A percentile compares a stretch with the other conserved stretches of the same genome.
Evolutionary conservation across 306 rosid genomes (phyloP).

Genomic region (Styphnolobium japonicum): DNA sequence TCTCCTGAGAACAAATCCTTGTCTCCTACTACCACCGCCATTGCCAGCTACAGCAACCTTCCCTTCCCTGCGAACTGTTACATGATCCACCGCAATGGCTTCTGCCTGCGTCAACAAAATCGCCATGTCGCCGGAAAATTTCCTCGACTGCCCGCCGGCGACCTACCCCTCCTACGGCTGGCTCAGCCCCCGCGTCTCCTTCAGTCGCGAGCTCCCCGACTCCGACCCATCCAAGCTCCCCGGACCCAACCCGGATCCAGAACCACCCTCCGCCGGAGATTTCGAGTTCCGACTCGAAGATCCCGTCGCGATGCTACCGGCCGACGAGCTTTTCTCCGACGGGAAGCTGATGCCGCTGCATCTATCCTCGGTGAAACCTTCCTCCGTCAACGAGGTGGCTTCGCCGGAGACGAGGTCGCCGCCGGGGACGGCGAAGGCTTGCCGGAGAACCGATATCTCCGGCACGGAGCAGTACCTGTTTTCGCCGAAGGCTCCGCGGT

Average conservation of each 20-base stretch:
- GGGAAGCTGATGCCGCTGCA: conserved; percentile 89
- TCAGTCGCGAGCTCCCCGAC: conserved; percentile 40
- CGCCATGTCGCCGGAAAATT: conserved; percentile 64
- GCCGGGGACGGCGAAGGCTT: conserved; percentile 30
- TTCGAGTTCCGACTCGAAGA: conserved; percentile 88
- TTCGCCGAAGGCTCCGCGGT: conserved; percentile 97
- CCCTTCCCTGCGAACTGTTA: no score
- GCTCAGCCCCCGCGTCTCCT: conserved; percentile 59
- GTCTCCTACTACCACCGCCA: no score
- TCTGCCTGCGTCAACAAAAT: conserved; percentile 93
- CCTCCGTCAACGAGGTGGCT: conserved; percentile 10
- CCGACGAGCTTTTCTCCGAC: conserved; percentile 85
- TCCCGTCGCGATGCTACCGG: conserved; percentile 85
- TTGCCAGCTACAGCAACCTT: no score
- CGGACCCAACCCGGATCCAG: conserved; percentile 11
- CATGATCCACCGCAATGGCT: conserved; percentile 61
- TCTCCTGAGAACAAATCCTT: background rate
- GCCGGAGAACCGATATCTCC: conserved; percentile 35
- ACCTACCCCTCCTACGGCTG: conserved; percentile 60
- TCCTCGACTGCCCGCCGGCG: conserved; percentile 48
- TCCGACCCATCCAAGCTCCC: conserved; percentile 19
- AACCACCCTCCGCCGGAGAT: conserved; percentile 47
- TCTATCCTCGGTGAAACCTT: conserved; percentile 38
- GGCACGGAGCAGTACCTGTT: conserved; percentile 59
- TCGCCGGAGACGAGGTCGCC: conserved; percentile 21